Evolutionary conservation across 768 basidiomycete species (phyloP), one percentile per base, ranked within the genome.

Genomic region (Suillus decipiens): DNA sequence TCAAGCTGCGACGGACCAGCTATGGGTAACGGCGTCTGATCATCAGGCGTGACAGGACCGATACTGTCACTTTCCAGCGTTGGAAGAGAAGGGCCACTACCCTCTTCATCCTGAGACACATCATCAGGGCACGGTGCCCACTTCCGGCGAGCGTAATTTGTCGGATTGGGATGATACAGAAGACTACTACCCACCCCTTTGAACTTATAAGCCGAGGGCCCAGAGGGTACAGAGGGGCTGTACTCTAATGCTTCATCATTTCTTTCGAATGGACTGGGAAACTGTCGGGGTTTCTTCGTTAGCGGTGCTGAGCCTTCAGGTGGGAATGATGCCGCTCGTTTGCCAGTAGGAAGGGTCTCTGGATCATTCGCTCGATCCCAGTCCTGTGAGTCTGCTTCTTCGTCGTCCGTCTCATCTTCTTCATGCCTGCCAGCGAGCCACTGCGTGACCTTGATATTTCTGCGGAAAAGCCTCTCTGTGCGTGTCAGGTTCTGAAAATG

Each of bases 11-110:
- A 64, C 66, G 69, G 70, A 63, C 66, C 77, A 59, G 76, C 75
- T 24, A 80, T 76, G 28, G 82, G 77, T 41, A 84, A 72, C 5
- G 79, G 74, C 37, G 73, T 75, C 39, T 79, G 76, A 65, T 86
- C 84, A 62, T 86, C 85, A 4, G 86, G 86, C 6, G 85, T 87
- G 45, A 82, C 82, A n/a, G 86, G 84, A 19, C 79, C 78, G 15
- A 69, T 76, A 59, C 77, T 79, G 61, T 84, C 82, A 55, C 84
- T 84, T 65, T 85, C 84, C 54, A 71, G 61, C 17, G 77, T 75
- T 45, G 72, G 74, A 14, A 77, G 74, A 31, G 75, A 76, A 17
- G 73, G 66, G 39, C 68, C 71, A 39, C 66, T 68, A 4, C 75
- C 76, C 60, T 70, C 72, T 56, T 71, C 72, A 17, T 73, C 73